Base-by-base conservation (phyloP, 1,139 yeast genomes). In the Arxiozyma slooffiae region DNA sequence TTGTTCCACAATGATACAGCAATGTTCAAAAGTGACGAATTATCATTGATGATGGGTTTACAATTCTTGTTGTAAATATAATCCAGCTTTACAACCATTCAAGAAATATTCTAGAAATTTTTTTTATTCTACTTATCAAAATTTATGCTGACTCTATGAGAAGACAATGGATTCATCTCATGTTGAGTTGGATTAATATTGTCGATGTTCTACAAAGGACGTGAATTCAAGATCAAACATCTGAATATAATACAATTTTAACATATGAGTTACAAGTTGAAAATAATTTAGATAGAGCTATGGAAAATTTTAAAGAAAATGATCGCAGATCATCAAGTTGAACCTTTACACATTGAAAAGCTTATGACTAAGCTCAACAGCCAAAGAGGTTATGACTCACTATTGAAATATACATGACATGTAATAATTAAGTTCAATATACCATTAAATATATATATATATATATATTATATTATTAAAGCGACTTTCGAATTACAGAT, bases 401-500 rank as follows among this genome's bases (percentile, higher is more conserved):
- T 67, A 0, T 46, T 67, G 7, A 47, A 51, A 5, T 50, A n/a
- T 75, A 2, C 79, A 76, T 58, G 66, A 72, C 43, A 66, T 68
- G 45, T n/a, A n/a, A 72, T 78, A 75, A 71, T 70, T 2, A 62
- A 64, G 4, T 57, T 60, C 11, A 64, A 70, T 8, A 57, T 72
- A 5, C 58, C 62, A 0, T 60, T 74, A 2, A 63, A 71, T 9
- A 64, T 78, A 0, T 62, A 62, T 20, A 67, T 78, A 0, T 74
- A n/a, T n/a, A n/a, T 78, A 52, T 67, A 66, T 38, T 69, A 64
- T 54, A 57, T 78, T 50, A 67, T 78, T 57, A 66, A 69, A 47
- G 70, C 81, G 0, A 66, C 77, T 21, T 66, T 76, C 7, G 67
- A 67, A 52, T 59, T 70, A 46, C 78, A 76, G 53, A 54, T 68